Evolutionary conservation across 2,329 filamentous ascomycete genomes (phyloP).

Genomic region (Aspergillus eucalypticola): DNA sequence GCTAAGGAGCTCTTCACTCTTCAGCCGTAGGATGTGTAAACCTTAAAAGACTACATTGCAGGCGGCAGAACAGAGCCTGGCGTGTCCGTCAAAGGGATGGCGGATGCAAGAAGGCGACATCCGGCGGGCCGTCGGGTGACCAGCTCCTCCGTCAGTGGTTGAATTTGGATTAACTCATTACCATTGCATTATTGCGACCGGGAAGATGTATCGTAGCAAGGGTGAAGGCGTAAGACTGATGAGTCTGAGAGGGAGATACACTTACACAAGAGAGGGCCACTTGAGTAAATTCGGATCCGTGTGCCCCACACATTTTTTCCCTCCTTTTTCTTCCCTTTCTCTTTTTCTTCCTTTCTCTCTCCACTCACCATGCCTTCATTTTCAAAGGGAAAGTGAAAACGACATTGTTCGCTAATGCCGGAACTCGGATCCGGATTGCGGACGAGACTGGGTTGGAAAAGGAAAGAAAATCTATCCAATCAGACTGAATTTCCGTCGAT

Average conservation of each 20-base stretch:
- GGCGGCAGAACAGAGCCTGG: background rate
- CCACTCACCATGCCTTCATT: background rate
- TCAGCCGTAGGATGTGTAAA: background rate
- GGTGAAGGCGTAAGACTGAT: background rate
- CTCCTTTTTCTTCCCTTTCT: background rate
- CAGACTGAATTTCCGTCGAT: constrained; percentile 5
- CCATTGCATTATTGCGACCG: background rate
- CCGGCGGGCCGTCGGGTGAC: constrained; percentile 20
- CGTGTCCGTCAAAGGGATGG: constrained; percentile 16
- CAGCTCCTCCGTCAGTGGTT: background rate
- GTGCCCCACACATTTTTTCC: background rate
- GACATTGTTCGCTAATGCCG: background rate
- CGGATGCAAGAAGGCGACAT: constrained; percentile 21
- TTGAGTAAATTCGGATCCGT: no score
- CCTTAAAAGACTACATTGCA: background rate
- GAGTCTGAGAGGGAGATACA: background rate
- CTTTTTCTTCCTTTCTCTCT: background rate
- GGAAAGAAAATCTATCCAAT: background rate
- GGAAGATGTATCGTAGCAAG: background rate
- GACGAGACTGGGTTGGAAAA: background rate
- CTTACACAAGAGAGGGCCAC: no score
- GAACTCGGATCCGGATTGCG: background rate
- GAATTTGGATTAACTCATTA: background rate
- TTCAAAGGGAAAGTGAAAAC: background rate
- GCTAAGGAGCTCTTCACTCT: background rate